Evolutionary conservation across 495 filamentous ascomycete genomes (phyloP), one percentile per base, ranked within the genome.

Genomic region (Elaphomyces granulatus): DNA sequence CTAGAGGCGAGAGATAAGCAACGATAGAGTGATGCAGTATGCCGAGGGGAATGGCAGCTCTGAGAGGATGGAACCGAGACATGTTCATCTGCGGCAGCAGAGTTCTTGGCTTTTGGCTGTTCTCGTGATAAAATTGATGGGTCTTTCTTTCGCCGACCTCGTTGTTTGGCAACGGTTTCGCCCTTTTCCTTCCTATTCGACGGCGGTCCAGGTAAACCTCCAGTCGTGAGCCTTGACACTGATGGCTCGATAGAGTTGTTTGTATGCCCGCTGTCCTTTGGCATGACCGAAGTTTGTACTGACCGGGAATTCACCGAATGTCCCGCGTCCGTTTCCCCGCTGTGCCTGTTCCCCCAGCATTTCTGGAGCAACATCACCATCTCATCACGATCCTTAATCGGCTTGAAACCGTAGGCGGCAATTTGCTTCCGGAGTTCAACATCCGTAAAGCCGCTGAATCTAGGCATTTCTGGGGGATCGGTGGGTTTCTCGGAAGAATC

Each of bases 321-420:
- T 12, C 23, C 23, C 23, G 12, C 6, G 6, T 12, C 17, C 8
- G 3, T 34, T 37, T 34, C 4, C 20, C 34, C 49, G 7, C 52
- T 52, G 37, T 62, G 48, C 37, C 67, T 64, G 21, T 65, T 66
- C 41, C 70, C 55, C 83, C 84, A 92, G 51, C 84, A 90, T 49
- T 74, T 73, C 38, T 83, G 61, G 3, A 90, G 59, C 9, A 85
- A 51, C 9, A 72, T 60, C 21, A 90, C 78, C 81, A 83, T 85
- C 8, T 73, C 70, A 38, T 71, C 62, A 14, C 83, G 71, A 38
- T 64, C 74, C 50, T 75, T 84, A 0, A 87, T 61, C 1, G 78
- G 61, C 51, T 90, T 92, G 59, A 90, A 86, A 0, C 78, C 80
- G 49, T 77, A 86, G 0, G 65, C 62, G 3, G 68, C 49, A 28